A percentile compares a stretch with the other conserved stretches of the same genome.
phyloP scores from a whole-genome alignment of 257 asterid genomes.

The Cruciata laevipes region DNA sequence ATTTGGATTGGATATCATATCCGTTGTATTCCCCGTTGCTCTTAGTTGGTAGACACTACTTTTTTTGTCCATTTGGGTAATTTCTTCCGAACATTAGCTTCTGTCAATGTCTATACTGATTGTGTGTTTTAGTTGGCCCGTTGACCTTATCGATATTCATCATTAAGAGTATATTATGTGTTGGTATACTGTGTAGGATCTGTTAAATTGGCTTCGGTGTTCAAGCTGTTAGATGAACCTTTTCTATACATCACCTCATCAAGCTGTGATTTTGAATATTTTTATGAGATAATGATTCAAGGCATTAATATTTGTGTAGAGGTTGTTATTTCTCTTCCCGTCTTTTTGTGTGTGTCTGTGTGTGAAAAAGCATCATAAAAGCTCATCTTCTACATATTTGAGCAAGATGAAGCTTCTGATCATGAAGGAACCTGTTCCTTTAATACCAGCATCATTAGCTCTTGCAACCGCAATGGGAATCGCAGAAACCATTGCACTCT shows the following conservation, averaged over 20 bases:
- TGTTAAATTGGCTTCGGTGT: constrained; percentile 88
- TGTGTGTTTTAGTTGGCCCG: background rate
- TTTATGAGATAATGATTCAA: constrained; percentile 23
- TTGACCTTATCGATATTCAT: background rate
- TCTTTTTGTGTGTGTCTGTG: background rate
- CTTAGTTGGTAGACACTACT: constrained; percentile 85
- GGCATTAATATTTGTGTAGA: constrained; percentile 23
- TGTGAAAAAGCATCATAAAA: background rate
- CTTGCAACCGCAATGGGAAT: constrained; percentile 87
- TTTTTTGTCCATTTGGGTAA: constrained; percentile 91
- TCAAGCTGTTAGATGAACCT: constrained; percentile 88
- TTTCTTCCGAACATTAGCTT: background rate
- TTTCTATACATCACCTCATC: constrained; percentile 91
- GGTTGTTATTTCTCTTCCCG: background rate
- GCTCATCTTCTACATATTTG: constrained; percentile 10
- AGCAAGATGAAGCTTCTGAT: constrained; percentile 33
- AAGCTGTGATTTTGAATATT: constrained; percentile 42
- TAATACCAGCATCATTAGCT: constrained; percentile 68
- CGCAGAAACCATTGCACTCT: constrained; percentile 67
- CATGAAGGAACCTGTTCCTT: constrained; percentile 58
- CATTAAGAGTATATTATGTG: background rate
- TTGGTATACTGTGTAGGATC: constrained; percentile 50
- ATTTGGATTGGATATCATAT: constrained; percentile 60
- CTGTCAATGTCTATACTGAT: background rate
- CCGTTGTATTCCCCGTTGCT: constrained; percentile 86